phyloP scores from a whole-genome alignment of 2,329 filamentous ascomycete species.

The Nemania bipapillata region DNA sequence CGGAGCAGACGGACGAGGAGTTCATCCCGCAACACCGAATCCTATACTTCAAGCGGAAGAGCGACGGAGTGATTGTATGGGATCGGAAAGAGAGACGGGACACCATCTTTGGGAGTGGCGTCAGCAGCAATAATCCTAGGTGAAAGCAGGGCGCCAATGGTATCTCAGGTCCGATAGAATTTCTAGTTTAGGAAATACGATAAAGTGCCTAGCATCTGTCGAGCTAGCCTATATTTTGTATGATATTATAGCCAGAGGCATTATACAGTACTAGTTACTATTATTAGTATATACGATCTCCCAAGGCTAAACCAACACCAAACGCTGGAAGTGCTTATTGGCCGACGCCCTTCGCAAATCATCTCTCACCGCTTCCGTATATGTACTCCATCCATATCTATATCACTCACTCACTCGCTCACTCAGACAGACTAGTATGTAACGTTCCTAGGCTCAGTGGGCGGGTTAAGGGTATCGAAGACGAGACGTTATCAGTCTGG shows the following conservation, averaged over 20 bases:
- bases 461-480: neutral
- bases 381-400: neutral
- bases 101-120: slow-evolving; percentile 67
- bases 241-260: neutral
- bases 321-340: neutral
- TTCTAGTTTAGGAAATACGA: slow-evolving; percentile 4
- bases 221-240: neutral
- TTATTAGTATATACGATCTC: slow-evolving; percentile 1
- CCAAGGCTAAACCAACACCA: neutral
- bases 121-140: slow-evolving; percentile 39
- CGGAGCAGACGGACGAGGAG: slow-evolving; percentile 71
- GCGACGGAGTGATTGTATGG: slow-evolving; percentile 66
- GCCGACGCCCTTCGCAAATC: neutral
- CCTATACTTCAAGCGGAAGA: slow-evolving; percentile 67
- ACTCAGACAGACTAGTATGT: neutral
- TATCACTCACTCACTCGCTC: no score
- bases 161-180: no score
- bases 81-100: slow-evolving; percentile 65
- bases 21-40: slow-evolving; percentile 74
- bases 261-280: neutral
- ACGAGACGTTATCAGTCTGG: neutral
- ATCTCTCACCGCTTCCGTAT: slow-evolving; percentile 25
- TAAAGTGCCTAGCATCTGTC: neutral
- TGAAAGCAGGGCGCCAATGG: slow-evolving; percentile 10
- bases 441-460: neutral